Percentiles rank a stretch among this genome's conserved stretches.
phyloP scores from a whole-genome alignment of 1,284 basidiomycete genomes.

The Bjerkandera adusta region DNA sequence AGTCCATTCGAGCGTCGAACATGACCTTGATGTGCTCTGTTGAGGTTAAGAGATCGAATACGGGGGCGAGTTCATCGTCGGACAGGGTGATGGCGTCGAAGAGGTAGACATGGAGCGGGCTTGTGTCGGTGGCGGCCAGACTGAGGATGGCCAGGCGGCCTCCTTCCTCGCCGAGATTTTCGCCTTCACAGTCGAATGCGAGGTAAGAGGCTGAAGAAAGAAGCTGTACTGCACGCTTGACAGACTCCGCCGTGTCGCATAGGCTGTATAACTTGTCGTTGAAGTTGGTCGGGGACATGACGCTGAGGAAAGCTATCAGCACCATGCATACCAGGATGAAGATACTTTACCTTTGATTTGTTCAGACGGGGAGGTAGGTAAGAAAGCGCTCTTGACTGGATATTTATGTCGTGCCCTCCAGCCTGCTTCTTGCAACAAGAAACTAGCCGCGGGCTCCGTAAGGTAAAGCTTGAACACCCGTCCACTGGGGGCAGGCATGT shows the following conservation, averaged over 20 bases:
- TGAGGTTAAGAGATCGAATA: constrained; percentile 17
- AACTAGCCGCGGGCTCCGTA: no score
- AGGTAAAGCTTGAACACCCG: no score
- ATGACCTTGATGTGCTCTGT: constrained; percentile 18
- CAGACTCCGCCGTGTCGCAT: neutral
- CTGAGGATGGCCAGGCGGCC: neutral
- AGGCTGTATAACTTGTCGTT: no score
- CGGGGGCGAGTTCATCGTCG: neutral
- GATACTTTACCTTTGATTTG: no score
- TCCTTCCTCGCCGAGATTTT: neutral
- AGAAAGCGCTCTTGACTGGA: no score
- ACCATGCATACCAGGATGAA: no score
- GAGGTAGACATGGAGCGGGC: constrained; percentile 1
- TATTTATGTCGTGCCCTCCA: no score
- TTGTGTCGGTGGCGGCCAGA: neutral
- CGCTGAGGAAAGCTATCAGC: no score
- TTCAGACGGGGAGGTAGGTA: no score
- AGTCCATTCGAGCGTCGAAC: constrained; percentile 25
- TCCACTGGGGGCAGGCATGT: no score
- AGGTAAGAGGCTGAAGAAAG: neutral
- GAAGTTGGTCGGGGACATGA: no score
- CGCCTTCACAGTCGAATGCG: neutral
- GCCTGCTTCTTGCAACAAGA: no score
- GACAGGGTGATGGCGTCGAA: neutral
- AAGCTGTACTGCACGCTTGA: neutral